These are phyloP conservation scores for Brassica carinata DNA, from an alignment of 345 rosid species.

Conservation along the genomic window DNA sequence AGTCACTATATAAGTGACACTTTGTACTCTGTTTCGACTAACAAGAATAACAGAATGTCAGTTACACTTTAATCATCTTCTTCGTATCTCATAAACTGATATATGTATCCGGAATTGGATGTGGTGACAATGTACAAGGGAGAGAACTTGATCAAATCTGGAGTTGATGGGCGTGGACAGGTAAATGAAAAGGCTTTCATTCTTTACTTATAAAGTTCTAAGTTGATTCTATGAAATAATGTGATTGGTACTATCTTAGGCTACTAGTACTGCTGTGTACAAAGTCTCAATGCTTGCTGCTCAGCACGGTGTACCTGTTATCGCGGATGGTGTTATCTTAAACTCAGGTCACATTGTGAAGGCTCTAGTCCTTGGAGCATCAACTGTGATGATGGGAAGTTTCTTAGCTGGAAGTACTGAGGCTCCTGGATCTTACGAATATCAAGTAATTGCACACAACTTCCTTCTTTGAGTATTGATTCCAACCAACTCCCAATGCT, in stretches of 20 bases:
- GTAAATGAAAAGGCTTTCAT: constrained; percentile 42
- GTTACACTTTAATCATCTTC: no score
- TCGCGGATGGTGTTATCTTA: constrained; percentile 97
- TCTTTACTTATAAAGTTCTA: neutral
- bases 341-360: constrained; percentile 91
- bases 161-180: constrained; percentile 91
- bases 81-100: no score
- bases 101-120: constrained; percentile 67
- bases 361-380: constrained; percentile 87
- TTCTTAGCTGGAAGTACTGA: constrained; percentile 92
- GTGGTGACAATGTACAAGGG: constrained; percentile 87
- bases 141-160: constrained; percentile 77
- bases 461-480: constrained; percentile 11
- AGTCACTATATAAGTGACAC: no score
- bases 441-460: constrained; percentile 46
- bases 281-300: constrained; percentile 81
- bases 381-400: constrained; percentile 97
- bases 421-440: constrained; percentile 74
- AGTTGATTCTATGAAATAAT: constrained; percentile 1
- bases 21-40: no score
- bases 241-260: constrained; percentile 47
- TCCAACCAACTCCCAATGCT: neutral
- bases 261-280: constrained; percentile 72
- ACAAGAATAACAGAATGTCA: no score
- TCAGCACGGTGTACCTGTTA: constrained; percentile 71